phyloP scores from a whole-genome alignment of 73 alveolate species.

The Urostyla sp. region DNA sequence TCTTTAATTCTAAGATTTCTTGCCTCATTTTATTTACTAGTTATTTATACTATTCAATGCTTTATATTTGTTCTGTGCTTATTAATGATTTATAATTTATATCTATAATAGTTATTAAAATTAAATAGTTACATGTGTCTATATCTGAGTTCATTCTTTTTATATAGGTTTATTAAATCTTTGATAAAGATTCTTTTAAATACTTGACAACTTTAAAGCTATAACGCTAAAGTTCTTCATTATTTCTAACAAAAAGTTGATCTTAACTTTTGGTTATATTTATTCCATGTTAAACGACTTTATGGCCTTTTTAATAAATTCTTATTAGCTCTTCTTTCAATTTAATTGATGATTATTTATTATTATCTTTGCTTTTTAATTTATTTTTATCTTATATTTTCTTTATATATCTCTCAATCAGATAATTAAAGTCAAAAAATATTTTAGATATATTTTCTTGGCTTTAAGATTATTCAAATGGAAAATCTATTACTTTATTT shows the following conservation, averaged over 20 bases:
- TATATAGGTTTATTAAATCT: not conserved
- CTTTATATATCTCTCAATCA: not conserved
- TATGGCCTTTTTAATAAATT: slow-evolving; percentile 15
- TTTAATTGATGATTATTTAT: not conserved
- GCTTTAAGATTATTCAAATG: no score
- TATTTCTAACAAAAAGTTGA: not conserved
- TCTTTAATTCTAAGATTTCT: slow-evolving; percentile 31
- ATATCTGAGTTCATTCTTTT: slow-evolving; percentile 26
- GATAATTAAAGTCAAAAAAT: not conserved
- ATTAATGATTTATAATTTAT: slow-evolving; percentile 10
- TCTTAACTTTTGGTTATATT: not conserved
- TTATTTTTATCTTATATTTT: no score
- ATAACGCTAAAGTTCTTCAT: slow-evolving; percentile 37
- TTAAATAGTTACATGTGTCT: slow-evolving; percentile 2
- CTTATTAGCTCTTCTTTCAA: slow-evolving; percentile 22
- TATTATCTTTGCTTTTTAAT: not conserved
- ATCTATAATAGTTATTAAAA: slow-evolving; percentile 11
- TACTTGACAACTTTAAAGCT: slow-evolving; percentile 36
- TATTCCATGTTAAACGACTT: slow-evolving; percentile 3
- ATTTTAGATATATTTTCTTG: no score
- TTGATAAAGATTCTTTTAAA: slow-evolving; percentile 21
- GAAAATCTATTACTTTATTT: no score
- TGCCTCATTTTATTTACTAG: slow-evolving; percentile 5
- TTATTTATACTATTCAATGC: not conserved
- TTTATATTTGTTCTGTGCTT: no score